Evolutionary conservation across 129 eudicot genomes (phyloP), one percentile per base, ranked within the genome.

Genomic region (Gnaphalium uliginosum): DNA sequence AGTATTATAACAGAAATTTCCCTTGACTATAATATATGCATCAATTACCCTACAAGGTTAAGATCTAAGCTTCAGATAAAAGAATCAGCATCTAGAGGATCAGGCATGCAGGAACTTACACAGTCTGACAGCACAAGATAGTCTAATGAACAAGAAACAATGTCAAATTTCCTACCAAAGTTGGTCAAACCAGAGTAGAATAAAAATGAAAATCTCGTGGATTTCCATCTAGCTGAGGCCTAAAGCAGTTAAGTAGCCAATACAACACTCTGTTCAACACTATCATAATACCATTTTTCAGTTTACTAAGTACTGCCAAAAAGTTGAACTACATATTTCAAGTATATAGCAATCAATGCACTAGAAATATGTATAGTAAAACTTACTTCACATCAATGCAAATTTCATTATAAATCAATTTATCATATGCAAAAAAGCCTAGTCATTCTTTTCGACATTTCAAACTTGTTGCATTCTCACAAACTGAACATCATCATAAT

Each of bases 21-120:
- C 14, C 9, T 32, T 74, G 58, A 74, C 50, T 62, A 74, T 74
- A 62, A 46, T 14, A 74, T 27, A 4, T 39, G 33, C 27, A 71
- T 71, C 27, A 51, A 50, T 6, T 5, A 71, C 27, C 29, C 75
- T 71, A 71, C 30, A 18, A 18, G 2, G n/a, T 15, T 17, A n/a
- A 53, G 66, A 27, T 6, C 51, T 54, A 72, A 54, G 19, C 65
- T 25, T 43, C 17, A n/a, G 24, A 71, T 29, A 54, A 18, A 9
- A 25, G 21, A 54, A 18, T 69, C 39, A 53, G 18, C 6, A 29
- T 5, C 63, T 71, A 13, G 22, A 53, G 50, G 5, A 68, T 23
- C 24, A 13, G 19, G 72, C 21, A 68, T 2, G 54, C 53, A 66
- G 8, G 1, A 61, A 32, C 68, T 26, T 11, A 62, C 19, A 25